Percentiles rank a stretch among this genome's conserved stretches.
Evolutionary conservation across 805 yeast species (phyloP).

Genomic region (Yarrowia deformans): DNA sequence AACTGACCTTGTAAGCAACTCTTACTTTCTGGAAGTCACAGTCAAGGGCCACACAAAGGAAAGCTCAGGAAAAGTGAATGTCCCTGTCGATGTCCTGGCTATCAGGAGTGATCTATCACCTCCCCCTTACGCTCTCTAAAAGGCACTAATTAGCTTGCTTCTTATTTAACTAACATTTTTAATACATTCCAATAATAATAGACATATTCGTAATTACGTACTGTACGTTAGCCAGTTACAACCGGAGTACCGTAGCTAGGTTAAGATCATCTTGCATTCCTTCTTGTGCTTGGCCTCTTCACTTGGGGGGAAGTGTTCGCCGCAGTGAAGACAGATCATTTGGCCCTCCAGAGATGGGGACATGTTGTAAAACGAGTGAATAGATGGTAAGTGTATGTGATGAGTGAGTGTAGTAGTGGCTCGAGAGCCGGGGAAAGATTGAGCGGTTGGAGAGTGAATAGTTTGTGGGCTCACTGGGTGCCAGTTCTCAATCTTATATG

Average conservation of each 20-base stretch:
- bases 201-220: neutral
- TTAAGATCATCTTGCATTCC: conserved; percentile 28
- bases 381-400: neutral
- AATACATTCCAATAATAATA: neutral
- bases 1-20: conserved; percentile 10
- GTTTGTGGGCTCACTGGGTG: neutral
- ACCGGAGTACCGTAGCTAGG: neutral
- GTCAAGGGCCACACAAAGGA: conserved; percentile 4
- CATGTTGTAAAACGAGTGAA: conserved; percentile 9
- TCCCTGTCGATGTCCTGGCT: neutral
- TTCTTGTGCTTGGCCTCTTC: conserved; percentile 23
- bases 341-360: conserved; percentile 5
- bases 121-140: conserved; percentile 21
- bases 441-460: neutral
- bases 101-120: conserved; percentile 11
- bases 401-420: neutral
- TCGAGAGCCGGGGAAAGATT: conserved; percentile 1
- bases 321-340: conserved; percentile 32
- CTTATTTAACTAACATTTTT: neutral
- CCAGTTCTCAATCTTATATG: neutral
- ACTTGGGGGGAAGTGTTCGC: conserved; percentile 28
- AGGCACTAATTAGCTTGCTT: neutral
- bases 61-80: neutral
- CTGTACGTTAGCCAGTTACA: too few relatives aligned
- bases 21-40: conserved; percentile 9